phyloP scores from a whole-genome alignment of 2,329 filamentous ascomycete species.

The Pseudomassariella vexata region DNA sequence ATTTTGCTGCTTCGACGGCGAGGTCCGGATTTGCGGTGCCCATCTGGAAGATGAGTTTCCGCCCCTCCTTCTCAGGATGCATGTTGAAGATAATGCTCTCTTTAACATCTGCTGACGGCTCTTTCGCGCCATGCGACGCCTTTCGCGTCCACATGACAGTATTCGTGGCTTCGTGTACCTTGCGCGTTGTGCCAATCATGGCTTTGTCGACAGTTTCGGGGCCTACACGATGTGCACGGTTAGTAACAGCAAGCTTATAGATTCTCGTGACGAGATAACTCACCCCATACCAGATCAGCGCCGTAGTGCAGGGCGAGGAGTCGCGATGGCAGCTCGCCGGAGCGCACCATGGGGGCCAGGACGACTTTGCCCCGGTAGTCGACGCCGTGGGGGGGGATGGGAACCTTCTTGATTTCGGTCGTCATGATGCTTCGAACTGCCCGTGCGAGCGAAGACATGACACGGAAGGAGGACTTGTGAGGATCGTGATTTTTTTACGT shows the following conservation, averaged over 20 bases:
- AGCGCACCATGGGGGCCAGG: constrained; percentile 95
- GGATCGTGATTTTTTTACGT: too few species aligned
- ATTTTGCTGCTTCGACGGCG: constrained; percentile 76
- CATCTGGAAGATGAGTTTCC: constrained; percentile 81
- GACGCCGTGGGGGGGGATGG: constrained; percentile 81
- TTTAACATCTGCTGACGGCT: constrained; percentile 44
- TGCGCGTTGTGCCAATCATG: constrained; percentile 79
- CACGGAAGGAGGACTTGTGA: constrained; percentile 7
- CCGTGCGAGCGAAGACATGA: constrained; percentile 8
- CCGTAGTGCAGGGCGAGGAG: constrained; percentile 89
- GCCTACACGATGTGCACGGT: constrained; percentile 38
- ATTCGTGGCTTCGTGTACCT: constrained; percentile 67
- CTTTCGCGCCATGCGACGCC: constrained; percentile 63
- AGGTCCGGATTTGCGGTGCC: constrained; percentile 78
- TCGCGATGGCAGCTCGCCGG: constrained; percentile 89
- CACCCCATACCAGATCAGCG: constrained; percentile 93
- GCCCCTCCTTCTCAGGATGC: constrained; percentile 69
- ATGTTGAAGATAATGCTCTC: constrained; percentile 78
- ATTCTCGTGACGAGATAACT: constrained; percentile 17
- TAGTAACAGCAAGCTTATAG: neutral
- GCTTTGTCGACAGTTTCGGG: constrained; percentile 92
- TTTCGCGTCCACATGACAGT: constrained; percentile 81
- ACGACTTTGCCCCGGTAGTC: constrained; percentile 93
- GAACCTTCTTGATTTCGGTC: constrained; percentile 58
- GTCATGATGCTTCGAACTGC: constrained; percentile 50